Evolutionary conservation across 345 rosid genomes (phyloP), one percentile per base, ranked within the genome.

Genomic region (Hypericum androsaemum): DNA sequence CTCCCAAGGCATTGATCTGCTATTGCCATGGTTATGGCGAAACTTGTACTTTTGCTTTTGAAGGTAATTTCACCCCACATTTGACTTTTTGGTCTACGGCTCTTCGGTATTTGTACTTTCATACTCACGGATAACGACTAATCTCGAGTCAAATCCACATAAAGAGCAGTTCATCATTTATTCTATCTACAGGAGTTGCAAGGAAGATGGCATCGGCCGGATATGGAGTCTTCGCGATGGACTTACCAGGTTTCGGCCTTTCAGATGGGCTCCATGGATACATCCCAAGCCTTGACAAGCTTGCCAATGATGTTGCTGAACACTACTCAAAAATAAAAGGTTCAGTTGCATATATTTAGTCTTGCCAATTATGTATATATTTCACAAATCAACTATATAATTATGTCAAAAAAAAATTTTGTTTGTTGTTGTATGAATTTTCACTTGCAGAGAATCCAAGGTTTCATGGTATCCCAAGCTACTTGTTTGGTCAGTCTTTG

Each of bases 191-290:
- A 92, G 99, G 99, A 55, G 71, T 77, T 64, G 97, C 97, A 8
- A 77, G 94, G 74, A 88, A 86, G 71, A 66, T 94, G 75, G 95
- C 89, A 10, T 78, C 64, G n/a, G 69, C 78, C 7, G 99, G 99
- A 37, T 94, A 77, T 57, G 94, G 80, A 41, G 88, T 88, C 64
- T 85, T 83, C 47, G 95, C 95, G n/a, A 81, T 94, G 94, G 99
- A 94, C 68, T 94, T 88, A 60, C 99, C 97, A 0, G 99, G 97
- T 53, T 83, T 81, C 60, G 99, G 97, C 40, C 81, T 94, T 41
- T 94, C 97, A 0, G 97, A 82, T 64, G 99, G 99, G 52, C 81
- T 94, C 58, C 97, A 94, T 56, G 65, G 92, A 64, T 88, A 67
- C 60, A 81, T 88, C 56, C 80, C 83, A 13, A 88, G 80, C 69